Conservation (phyloP, 352 stramenopile species). For the Pythium insidiosum region DNA sequence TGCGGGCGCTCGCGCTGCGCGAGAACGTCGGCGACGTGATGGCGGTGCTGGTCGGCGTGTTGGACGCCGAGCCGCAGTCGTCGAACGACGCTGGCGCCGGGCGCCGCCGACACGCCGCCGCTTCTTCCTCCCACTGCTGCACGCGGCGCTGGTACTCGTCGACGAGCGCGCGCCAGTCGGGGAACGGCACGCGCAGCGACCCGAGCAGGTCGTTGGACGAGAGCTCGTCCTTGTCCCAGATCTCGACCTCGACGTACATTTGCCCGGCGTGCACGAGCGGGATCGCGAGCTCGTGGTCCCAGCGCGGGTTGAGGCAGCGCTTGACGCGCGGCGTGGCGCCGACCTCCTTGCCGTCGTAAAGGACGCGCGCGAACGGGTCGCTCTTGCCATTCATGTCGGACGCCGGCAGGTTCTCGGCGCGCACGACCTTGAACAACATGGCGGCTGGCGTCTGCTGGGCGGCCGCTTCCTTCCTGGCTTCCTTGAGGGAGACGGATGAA, state of each 20-base stretch:
- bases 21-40: slow-evolving; percentile 25
- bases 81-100: no score
- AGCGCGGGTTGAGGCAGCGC: slow-evolving; percentile 61
- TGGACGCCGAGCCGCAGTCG: no score
- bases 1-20: slow-evolving; percentile 2
- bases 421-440: slow-evolving; percentile 71
- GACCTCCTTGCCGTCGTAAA: slow-evolving; percentile 74
- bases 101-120: no score
- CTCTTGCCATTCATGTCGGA: slow-evolving; percentile 53
- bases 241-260: slow-evolving; percentile 67
- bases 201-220: slow-evolving; percentile 59
- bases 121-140: no score
- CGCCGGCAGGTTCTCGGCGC: slow-evolving; percentile 60
- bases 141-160: slow-evolving; percentile 28
- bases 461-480: no score
- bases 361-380: slow-evolving; percentile 68
- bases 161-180: slow-evolving; percentile 48
- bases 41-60: slow-evolving; percentile 18
- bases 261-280: slow-evolving; percentile 38
- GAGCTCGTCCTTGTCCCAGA: slow-evolving; percentile 68
- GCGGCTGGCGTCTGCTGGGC: no score
- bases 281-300: slow-evolving; percentile 57
- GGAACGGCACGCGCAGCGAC: slow-evolving; percentile 60
- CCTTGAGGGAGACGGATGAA: no score
- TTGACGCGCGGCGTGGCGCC: slow-evolving; percentile 59